phyloP scores from a whole-genome alignment of 257 asterid species.

The Echium plantagineum region DNA sequence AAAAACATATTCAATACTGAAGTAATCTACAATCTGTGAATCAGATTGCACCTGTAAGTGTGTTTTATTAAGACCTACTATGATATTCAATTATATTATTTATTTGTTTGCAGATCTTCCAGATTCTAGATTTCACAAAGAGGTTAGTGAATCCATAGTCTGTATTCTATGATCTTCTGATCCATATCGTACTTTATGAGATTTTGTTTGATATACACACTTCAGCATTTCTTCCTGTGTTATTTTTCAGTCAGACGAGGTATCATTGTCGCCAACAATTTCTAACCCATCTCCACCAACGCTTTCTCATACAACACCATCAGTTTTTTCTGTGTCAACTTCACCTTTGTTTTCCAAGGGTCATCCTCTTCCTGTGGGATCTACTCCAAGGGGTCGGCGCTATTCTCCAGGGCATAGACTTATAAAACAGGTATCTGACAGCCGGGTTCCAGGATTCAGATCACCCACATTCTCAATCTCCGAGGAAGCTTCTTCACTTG shows the following conservation, averaged over 20 bases:
- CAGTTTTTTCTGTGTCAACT: slow-evolving; percentile 56
- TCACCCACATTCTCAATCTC: slow-evolving; percentile 67
- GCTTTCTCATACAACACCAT: slow-evolving; percentile 59
- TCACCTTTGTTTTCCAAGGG: slow-evolving; percentile 61
- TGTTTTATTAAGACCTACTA: neutral
- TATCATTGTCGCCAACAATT: slow-evolving; percentile 34
- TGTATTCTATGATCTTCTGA: neutral
- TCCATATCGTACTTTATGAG: neutral
- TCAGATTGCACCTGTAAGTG: neutral
- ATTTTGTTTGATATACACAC: neutral
- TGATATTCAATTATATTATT: neutral
- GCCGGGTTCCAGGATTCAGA: slow-evolving; percentile 50
- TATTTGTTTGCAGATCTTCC: slow-evolving; percentile 21
- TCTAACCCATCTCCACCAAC: slow-evolving; percentile 56
- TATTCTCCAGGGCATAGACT: slow-evolving; percentile 62
- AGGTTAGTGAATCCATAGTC: slow-evolving; percentile 12
- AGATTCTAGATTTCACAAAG: slow-evolving; percentile 16
- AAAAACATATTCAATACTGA: too few species aligned
- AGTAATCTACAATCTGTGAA: too few species aligned
- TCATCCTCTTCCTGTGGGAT: slow-evolving; percentile 47
- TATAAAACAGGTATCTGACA: slow-evolving; percentile 63
- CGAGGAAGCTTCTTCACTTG: slow-evolving; percentile 53
- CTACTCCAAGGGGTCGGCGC: slow-evolving; percentile 62
- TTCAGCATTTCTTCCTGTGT: neutral
- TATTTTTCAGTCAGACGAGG: slow-evolving; percentile 41